Base-by-base conservation (phyloP, 495 filamentous ascomycete species). In the Aspergillus egyptiacus region DNA sequence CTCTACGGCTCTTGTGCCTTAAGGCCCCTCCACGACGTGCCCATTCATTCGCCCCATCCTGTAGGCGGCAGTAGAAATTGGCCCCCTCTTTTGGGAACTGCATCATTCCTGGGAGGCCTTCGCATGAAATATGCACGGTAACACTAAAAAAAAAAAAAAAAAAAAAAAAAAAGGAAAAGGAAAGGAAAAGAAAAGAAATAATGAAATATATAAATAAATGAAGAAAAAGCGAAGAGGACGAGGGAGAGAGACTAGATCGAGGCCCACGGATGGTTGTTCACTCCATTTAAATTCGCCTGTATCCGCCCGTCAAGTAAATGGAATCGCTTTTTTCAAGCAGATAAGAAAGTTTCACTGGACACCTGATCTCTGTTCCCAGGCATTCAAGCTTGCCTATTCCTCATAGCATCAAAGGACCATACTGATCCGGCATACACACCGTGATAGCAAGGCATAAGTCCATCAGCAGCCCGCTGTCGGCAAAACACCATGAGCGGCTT, bases 401-500 rank as follows among this genome's bases (percentile, higher is more conserved):
- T n/a, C n/a, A n/a, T n/a, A n/a, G n/a, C n/a, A n/a, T 27, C 10
- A 9, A 4, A 4, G n/a, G 5, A 14, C n/a, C 38, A 1, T 3
- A 6, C 38, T 23, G 20, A 35, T 8, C 4, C 24, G 24, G n/a
- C n/a, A 35, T 15, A 35, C 32, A n/a, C n/a, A n/a, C 32, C 5
- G 36, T 1, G 1, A 37, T 18, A 36, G 15, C 33, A 36, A 36
- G 19, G 14, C 2, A 10, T 11, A 39, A 24, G 9, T 11, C 25
- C 10, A 24, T 24, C 6, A 19, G 13, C 17, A 28, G 30, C 14
- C n/a, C n/a, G n/a, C n/a, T n/a, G 2, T 20, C 8, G 15, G 2
- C 24, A 44, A 14, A 9, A 13, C 50, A 63, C 27, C 25, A 72
- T 70, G 69, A 66, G 64, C 54, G 66, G 58, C 37, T 70, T 63